Evolutionary conservation across 225 moss, liverwort and hornwort species (phyloP).

Genomic region (Bryoerythrophyllum caledonicum): DNA sequence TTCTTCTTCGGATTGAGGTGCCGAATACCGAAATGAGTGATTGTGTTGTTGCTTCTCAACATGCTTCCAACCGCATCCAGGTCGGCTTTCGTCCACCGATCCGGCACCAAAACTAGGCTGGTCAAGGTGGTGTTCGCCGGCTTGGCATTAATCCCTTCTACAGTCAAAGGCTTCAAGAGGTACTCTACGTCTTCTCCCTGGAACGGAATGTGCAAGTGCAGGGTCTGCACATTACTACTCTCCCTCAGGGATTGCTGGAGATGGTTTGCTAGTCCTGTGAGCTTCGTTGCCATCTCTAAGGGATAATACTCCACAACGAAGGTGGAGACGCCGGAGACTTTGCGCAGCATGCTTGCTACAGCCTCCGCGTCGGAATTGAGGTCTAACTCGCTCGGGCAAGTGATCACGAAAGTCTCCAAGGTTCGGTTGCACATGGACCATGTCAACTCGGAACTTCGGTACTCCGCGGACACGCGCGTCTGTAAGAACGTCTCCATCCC

Average conservation of each 20-base stretch:
- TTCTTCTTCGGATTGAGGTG: constrained; percentile 32
- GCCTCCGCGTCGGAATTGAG: neutral
- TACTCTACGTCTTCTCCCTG: constrained; percentile 15
- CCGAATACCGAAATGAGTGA: constrained; percentile 24
- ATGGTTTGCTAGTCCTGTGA: constrained; percentile 13
- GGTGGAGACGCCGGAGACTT: constrained; percentile 18
- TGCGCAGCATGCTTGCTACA: constrained; percentile 25
- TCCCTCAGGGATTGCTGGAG: constrained; percentile 17
- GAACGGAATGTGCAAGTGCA: constrained; percentile 40
- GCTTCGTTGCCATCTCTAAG: constrained; percentile 11
- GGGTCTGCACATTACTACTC: constrained; percentile 13
- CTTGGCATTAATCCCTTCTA: neutral
- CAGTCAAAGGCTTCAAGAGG: constrained; percentile 6
- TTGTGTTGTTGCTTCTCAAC: constrained; percentile 7
- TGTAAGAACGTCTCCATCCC: constrained; percentile 25
- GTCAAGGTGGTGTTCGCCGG: constrained; percentile 16
- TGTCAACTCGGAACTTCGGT: neutral
- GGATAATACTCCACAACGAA: constrained; percentile 35
- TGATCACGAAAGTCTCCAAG: constrained; percentile 32
- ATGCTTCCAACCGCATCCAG: constrained; percentile 23
- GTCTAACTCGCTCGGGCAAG: constrained; percentile 25
- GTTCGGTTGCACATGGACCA: constrained; percentile 28
- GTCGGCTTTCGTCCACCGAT: constrained; percentile 33
- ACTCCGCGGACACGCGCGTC: neutral
- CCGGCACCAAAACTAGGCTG: constrained; percentile 19